Base-by-base conservation (phyloP, 1,284 basidiomycete species). In the Apiotrichum montevideense region DNA sequence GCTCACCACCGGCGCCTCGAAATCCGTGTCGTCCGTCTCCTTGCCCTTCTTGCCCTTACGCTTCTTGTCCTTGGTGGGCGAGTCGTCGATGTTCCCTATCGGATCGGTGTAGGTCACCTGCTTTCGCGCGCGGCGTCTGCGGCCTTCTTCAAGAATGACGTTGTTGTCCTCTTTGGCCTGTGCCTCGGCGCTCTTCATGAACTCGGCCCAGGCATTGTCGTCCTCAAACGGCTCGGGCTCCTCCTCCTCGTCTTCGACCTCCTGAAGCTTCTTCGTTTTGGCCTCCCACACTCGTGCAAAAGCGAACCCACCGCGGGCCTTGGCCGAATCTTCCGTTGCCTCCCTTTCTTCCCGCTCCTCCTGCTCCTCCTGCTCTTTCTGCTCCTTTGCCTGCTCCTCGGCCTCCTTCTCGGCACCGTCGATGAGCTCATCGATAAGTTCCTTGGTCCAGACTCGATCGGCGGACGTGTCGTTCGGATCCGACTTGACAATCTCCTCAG, bases 251-350 rank as follows among this genome's bases (percentile, higher is more conserved):
- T 13, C 41, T 42, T 42, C 41, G 10, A 6, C 41, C 8, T 8
- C 6, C n/a, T 42, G 11, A 39, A 90, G 70, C 3, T 77, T 68
- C 52, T 86, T 85, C 68, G 86, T 85, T 55, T 86, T 84, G 32
- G 87, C 84, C 10, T 88, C 84, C 90, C 90, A 93, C 46, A 94
- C 82, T 69, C 91, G 91, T 3, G 90, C 89, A 69, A 93, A 93
- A 5, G 82, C 83, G 71, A 94, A 92, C 83, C 79, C 46, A 83
- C 75, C 4, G 55, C 48, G n/a, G 56, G 54, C 46, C 56, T 66
- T 33, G 14, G 32, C 48, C n/a, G 55, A 46, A 6, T 34, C 54
- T 0, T 41, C 52, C 21, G 51, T 62, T 35, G 45, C 53, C 11
- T 56, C 59, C 35, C 42, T 51, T 65, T 45, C 9, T 52, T 63